Evolutionary conservation across 2,329 filamentous ascomycete genomes (phyloP).

Genomic region (Alternaria sp.): DNA sequence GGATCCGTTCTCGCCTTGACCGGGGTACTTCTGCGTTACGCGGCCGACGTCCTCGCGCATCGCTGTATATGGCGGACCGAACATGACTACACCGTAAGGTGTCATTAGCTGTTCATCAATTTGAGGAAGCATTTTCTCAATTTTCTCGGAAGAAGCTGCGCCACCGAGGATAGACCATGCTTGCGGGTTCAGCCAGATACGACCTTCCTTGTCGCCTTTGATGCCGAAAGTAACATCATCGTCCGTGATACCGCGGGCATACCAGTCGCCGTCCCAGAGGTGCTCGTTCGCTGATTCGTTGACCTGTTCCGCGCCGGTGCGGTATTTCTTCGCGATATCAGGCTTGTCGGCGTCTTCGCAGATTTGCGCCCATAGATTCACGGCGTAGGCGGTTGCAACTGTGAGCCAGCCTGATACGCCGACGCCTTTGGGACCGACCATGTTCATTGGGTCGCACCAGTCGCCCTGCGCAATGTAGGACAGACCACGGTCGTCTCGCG

Average conservation of each 20-base stretch:
- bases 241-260: slow-evolving; percentile 66
- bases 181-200: slow-evolving; percentile 68
- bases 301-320: slow-evolving; percentile 56
- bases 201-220: slow-evolving; percentile 61
- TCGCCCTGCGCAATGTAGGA: slow-evolving; percentile 68
- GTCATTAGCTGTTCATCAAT: slow-evolving; percentile 63
- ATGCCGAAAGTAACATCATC: slow-evolving; percentile 63
- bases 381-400: slow-evolving; percentile 63
- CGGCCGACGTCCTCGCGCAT: slow-evolving; percentile 68
- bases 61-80: slow-evolving; percentile 61
- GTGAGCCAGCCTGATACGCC: slow-evolving; percentile 68
- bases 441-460: slow-evolving; percentile 70
- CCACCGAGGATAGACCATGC: slow-evolving; percentile 65
- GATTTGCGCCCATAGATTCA: slow-evolving; percentile 63
- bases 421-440: slow-evolving; percentile 67
- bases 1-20: slow-evolving; percentile 66
- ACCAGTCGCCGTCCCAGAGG: slow-evolving; percentile 67
- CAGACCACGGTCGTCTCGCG: slow-evolving; percentile 63
- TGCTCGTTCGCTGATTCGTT: slow-evolving; percentile 62
- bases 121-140: slow-evolving; percentile 57
- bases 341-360: slow-evolving; percentile 57
- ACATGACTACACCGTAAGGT: slow-evolving; percentile 65
- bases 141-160: slow-evolving; percentile 57
- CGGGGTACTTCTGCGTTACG: slow-evolving; percentile 66
- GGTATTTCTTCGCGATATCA: slow-evolving; percentile 57